These are phyloP conservation scores for Halteria grandinella DNA, from an alignment of 73 alveolate genomes.

Conservation along the genomic window DNA sequence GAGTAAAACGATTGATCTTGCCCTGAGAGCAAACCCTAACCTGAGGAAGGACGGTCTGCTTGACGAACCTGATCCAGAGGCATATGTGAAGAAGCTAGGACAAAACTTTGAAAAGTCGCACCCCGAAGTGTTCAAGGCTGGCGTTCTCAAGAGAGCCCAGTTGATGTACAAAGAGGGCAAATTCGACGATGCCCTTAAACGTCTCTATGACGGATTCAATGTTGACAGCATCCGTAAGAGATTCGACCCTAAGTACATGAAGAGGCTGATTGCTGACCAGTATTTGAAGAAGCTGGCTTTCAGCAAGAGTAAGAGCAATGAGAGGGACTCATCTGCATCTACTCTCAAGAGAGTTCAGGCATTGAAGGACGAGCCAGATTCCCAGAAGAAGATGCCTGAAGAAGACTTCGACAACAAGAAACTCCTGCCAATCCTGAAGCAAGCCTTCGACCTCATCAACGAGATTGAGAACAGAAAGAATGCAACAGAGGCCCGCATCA, in stretches of 20 bases:
- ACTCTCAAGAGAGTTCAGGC: not conserved
- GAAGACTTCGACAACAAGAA: slow-evolving; percentile 63
- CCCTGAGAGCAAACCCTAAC: slow-evolving; percentile 51
- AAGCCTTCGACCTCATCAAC: slow-evolving; percentile 50
- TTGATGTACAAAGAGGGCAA: slow-evolving; percentile 71
- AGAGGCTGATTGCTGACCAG: slow-evolving; percentile 4
- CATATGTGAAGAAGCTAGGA: slow-evolving; percentile 77
- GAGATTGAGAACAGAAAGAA: slow-evolving; percentile 43
- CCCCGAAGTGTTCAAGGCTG: slow-evolving; percentile 85
- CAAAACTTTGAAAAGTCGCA: slow-evolving; percentile 64
- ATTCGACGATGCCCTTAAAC: slow-evolving; percentile 66
- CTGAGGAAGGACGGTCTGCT: not conserved
- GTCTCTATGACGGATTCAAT: slow-evolving; percentile 79
- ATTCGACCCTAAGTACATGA: slow-evolving; percentile 61
- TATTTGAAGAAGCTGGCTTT: not conserved
- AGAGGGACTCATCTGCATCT: not conserved
- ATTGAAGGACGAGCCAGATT: slow-evolving; percentile 35
- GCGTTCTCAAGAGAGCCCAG: slow-evolving; percentile 82
- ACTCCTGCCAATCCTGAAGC: slow-evolving; percentile 46
- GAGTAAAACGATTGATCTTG: slow-evolving; percentile 14
- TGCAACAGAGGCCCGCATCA: slow-evolving; percentile 15
- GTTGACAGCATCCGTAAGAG: slow-evolving; percentile 61
- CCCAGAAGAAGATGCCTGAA: slow-evolving; percentile 49
- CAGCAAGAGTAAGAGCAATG: slow-evolving; percentile 31
- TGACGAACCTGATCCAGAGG: slow-evolving; percentile 56